Evolutionary conservation across 1,139 yeast genomes (phyloP).

Genomic region (Nakaseomyces kungkrabaensis): DNA sequence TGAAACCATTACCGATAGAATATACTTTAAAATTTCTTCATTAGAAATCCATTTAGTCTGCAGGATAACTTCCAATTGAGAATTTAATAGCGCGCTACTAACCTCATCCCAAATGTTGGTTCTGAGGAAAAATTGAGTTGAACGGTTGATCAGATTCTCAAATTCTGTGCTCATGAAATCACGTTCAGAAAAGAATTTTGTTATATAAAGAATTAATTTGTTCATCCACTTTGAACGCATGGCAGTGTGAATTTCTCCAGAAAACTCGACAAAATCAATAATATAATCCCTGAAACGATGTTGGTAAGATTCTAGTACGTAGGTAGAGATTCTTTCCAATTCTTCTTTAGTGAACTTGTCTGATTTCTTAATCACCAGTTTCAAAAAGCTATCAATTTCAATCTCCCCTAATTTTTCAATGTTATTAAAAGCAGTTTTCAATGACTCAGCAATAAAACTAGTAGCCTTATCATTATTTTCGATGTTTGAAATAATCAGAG

Average conservation of each 20-base stretch:
- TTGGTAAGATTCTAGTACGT: conserved; percentile 17
- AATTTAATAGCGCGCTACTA: conserved; percentile 42
- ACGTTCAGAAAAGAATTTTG: conserved; percentile 53
- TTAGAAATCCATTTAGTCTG: conserved; percentile 41
- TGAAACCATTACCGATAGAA: conserved; percentile 32
- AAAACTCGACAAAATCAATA: conserved; percentile 18
- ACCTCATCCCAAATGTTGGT: conserved; percentile 38
- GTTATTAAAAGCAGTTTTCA: neutral
- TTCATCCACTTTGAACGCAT: conserved; percentile 28
- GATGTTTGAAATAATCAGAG: neutral
- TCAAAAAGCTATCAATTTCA: conserved; percentile 7
- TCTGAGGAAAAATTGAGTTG: conserved; percentile 16
- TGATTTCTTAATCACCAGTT: conserved; percentile 5
- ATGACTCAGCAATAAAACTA: neutral
- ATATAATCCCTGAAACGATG: conserved; percentile 28
- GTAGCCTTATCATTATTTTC: neutral
- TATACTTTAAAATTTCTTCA: conserved; percentile 36
- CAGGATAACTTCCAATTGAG: conserved; percentile 60
- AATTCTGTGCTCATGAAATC: conserved; percentile 17
- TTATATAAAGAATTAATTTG: conserved; percentile 47
- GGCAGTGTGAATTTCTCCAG: conserved; percentile 12
- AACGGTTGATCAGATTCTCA: conserved; percentile 17
- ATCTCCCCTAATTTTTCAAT: conserved; percentile 3
- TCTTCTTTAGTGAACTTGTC: conserved; percentile 15
- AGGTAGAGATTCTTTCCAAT: conserved; percentile 14